Evolutionary conservation across 2,329 filamentous ascomycete genomes (phyloP).

Genomic region (Colletotrichum karsti): DNA sequence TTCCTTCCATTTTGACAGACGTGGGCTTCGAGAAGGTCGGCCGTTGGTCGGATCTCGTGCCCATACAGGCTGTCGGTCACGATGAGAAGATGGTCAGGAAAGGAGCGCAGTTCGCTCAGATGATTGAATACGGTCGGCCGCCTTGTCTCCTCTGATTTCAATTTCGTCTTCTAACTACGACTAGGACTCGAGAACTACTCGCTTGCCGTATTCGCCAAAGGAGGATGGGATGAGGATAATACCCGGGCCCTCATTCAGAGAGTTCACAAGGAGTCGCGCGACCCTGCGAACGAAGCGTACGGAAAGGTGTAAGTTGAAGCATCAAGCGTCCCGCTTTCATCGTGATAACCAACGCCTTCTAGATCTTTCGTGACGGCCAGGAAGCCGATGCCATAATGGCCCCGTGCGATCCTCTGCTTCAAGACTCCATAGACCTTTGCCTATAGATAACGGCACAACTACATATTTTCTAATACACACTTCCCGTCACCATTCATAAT

Average conservation of each 20-base stretch:
- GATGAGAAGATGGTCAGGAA: slow-evolving; percentile 48
- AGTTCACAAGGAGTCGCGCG: slow-evolving; percentile 40
- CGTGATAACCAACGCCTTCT: background rate
- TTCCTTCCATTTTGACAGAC: slow-evolving; percentile 42
- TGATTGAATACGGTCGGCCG: slow-evolving; percentile 46
- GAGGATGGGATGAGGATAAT: slow-evolving; percentile 41
- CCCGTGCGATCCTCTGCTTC: background rate
- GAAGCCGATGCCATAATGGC: slow-evolving; percentile 18
- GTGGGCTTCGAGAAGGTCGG: slow-evolving; percentile 50
- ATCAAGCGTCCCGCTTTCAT: no score
- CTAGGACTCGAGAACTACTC: slow-evolving; percentile 39
- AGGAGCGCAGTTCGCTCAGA: slow-evolving; percentile 44
- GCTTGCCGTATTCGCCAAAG: slow-evolving; percentile 40
- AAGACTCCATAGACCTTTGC: background rate
- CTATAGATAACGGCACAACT: no score
- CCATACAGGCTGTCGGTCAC: slow-evolving; percentile 47
- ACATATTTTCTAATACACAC: no score
- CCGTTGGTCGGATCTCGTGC: slow-evolving; percentile 51
- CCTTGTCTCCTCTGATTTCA: background rate
- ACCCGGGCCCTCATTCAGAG: slow-evolving; percentile 40
- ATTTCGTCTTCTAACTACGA: slow-evolving; percentile 17
- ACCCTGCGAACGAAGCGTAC: slow-evolving; percentile 37
- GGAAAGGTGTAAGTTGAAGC: slow-evolving; percentile 41
- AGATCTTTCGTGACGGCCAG: slow-evolving; percentile 28
- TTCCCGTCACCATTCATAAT: no score